These are phyloP conservation scores for Xylariaceae sp. DNA, from an alignment of 2,329 filamentous ascomycete species.

Conservation along the genomic window DNA sequence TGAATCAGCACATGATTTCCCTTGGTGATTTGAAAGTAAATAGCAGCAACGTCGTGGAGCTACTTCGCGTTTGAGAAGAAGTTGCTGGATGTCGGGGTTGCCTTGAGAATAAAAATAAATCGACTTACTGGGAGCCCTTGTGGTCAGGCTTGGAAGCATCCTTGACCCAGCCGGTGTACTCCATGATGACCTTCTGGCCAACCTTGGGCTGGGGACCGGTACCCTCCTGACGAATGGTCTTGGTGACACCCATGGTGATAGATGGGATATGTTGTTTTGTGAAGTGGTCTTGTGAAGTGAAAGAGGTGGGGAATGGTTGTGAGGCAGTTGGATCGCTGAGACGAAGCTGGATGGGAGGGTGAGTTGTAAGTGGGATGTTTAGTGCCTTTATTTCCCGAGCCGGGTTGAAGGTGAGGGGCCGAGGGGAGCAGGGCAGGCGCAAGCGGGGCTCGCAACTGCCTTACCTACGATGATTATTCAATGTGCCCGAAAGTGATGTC, in stretches of 20 bases:
- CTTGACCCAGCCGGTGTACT: conserved; percentile 88
- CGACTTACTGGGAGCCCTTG: conserved; percentile 69
- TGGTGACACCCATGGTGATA: conserved; percentile 67
- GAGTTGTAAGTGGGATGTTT: neutral
- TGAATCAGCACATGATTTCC: too few relatives aligned
- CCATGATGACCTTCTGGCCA: conserved; percentile 76
- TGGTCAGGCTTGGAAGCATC: conserved; percentile 56
- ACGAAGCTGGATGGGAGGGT: neutral
- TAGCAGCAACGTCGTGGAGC: neutral
- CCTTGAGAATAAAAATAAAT: neutral
- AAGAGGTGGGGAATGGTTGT: neutral
- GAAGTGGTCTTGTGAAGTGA: conserved; percentile 5
- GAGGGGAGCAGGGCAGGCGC: neutral
- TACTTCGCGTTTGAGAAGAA: conserved; percentile 7
- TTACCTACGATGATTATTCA: neutral
- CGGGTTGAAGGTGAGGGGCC: neutral
- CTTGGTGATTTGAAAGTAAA: neutral
- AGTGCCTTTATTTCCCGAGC: neutral
- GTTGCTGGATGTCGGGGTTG: neutral
- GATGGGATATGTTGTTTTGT: conserved; percentile 9
- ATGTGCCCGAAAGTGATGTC: neutral
- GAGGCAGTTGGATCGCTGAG: neutral
- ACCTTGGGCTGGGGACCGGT: conserved; percentile 55
- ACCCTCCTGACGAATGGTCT: conserved; percentile 60
- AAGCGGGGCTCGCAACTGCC: neutral